Evolutionary conservation across 192 early-diverging fungal species (phyloP).

Genomic region (Podila epigama): DNA sequence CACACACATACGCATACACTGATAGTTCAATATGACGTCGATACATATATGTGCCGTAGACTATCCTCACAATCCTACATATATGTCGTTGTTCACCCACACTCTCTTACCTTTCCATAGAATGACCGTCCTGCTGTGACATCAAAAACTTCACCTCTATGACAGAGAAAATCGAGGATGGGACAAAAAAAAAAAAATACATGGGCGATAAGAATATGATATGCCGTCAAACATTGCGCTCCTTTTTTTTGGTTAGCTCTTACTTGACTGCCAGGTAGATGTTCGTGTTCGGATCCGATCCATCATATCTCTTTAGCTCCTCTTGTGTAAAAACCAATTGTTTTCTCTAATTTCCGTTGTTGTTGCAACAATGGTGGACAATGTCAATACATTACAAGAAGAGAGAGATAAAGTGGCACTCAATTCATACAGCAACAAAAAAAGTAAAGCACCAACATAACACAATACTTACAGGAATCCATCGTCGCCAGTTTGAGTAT

Average conservation of each 20-base stretch:
- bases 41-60: too few relatives aligned
- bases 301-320: slow-evolving; percentile 88
- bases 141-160: slow-evolving; percentile 89
- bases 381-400: neutral
- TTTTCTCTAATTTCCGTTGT: too few relatives aligned
- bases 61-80: too few relatives aligned
- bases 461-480: slow-evolving; percentile 63
- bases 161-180: too few relatives aligned
- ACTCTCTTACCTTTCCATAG: slow-evolving; percentile 61
- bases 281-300: slow-evolving; percentile 78
- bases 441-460: neutral
- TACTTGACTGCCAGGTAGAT: slow-evolving; percentile 88
- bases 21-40: too few relatives aligned
- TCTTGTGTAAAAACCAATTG: slow-evolving; percentile 73
- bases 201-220: too few relatives aligned
- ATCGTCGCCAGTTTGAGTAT: slow-evolving; percentile 74
- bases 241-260: too few relatives aligned
- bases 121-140: slow-evolving; percentile 78
- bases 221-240: too few relatives aligned
- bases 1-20: too few relatives aligned
- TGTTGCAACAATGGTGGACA: too few relatives aligned
- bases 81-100: neutral
- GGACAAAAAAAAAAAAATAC: too few relatives aligned
- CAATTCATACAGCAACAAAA: neutral
- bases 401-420: neutral